Evolutionary conservation across 2,329 filamentous ascomycete species (phyloP).

Genomic region (Pseudogymnoascus sp.): DNA sequence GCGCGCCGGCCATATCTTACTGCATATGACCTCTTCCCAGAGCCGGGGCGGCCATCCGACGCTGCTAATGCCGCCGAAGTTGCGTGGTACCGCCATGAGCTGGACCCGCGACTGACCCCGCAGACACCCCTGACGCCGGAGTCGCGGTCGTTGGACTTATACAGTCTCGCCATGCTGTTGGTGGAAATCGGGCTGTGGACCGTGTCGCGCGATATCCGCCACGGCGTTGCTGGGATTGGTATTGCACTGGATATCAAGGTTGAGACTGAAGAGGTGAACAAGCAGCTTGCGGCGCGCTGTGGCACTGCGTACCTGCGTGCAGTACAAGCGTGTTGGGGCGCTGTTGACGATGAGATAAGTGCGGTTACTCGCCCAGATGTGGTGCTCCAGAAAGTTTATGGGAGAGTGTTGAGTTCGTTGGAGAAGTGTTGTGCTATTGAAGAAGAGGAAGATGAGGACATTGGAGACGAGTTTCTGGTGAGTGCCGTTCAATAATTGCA

Average conservation of each 20-base stretch:
- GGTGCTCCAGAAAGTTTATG: slow-evolving; percentile 49
- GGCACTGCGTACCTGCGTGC: slow-evolving; percentile 70
- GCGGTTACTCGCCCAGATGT: slow-evolving; percentile 42
- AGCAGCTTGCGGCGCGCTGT: slow-evolving; percentile 43
- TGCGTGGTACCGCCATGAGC: slow-evolving; percentile 53
- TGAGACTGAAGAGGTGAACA: slow-evolving; percentile 21
- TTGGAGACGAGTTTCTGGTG: slow-evolving; percentile 40
- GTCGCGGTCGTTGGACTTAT: slow-evolving; percentile 58
- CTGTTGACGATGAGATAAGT: slow-evolving; percentile 56
- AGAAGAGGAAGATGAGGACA: slow-evolving; percentile 46
- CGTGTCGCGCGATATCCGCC: slow-evolving; percentile 40
- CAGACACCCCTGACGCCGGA: slow-evolving; percentile 47
- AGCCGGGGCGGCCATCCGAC: slow-evolving; percentile 44
- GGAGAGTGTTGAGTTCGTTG: slow-evolving; percentile 41
- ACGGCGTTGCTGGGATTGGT: slow-evolving; percentile 16
- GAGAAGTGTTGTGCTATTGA: slow-evolving; percentile 58
- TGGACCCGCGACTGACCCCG: slow-evolving; percentile 48
- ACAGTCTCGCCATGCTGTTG: slow-evolving; percentile 65
- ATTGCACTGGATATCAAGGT: slow-evolving; percentile 12
- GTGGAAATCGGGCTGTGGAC: slow-evolving; percentile 72
- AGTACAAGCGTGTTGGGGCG: slow-evolving; percentile 62
- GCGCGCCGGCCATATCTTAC: slow-evolving; percentile 21
- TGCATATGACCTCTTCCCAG: slow-evolving; percentile 20
- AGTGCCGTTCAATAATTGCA: neutral
- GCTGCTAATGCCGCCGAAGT: slow-evolving; percentile 45